Percentiles rank a stretch among this genome's conserved stretches.
Evolutionary conservation across 305 asterid species (phyloP).

Genomic region (Solanum hybrid): DNA sequence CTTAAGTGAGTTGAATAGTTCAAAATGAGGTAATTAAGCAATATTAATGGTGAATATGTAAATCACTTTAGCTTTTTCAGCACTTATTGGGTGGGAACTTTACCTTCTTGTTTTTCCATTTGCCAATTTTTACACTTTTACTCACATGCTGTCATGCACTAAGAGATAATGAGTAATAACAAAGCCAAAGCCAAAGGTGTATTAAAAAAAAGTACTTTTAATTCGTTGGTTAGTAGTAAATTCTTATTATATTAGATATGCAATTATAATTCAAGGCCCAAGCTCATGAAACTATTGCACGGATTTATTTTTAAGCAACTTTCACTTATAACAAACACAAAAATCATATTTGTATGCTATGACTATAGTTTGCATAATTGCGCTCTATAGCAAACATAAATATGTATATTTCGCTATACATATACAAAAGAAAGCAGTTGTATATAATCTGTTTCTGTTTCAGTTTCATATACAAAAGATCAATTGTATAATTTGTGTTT

Average conservation of each 20-base stretch:
- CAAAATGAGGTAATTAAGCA: neutral
- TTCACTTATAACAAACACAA: no score
- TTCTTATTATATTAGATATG: neutral
- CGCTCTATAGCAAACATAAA: no score
- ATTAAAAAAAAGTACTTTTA: neutral
- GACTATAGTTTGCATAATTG: no score
- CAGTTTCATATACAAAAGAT: no score
- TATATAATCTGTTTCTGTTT: no score
- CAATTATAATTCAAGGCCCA: neutral
- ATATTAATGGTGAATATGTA: neutral
- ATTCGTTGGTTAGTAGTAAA: neutral
- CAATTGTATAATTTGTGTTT: no score
- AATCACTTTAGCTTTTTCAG: neutral
- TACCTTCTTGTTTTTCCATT: neutral
- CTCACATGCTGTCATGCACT: neutral
- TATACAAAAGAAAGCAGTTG: no score
- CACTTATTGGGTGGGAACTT: neutral
- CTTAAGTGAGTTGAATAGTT: neutral
- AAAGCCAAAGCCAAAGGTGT: neutral
- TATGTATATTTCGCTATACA: no score
- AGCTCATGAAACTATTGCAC: no score
- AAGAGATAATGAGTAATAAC: neutral
- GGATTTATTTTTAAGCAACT: neutral
- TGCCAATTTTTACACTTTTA: neutral
- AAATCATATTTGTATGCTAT: no score